Evolutionary conservation across 495 filamentous ascomycete species (phyloP).

Genomic region (Penicillium malachiteum): DNA sequence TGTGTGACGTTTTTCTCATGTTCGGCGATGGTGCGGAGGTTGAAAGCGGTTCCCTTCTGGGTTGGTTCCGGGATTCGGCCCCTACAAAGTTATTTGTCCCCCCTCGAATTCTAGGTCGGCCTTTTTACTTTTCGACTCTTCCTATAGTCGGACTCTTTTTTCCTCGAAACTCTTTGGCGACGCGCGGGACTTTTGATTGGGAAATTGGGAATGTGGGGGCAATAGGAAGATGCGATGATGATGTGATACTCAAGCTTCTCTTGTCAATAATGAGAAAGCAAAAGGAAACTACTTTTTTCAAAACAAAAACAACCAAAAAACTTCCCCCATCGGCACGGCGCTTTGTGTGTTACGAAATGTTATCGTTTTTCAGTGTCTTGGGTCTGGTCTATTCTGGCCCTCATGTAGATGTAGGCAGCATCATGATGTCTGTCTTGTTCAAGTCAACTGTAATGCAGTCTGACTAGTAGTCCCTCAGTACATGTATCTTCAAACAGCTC

Average conservation of each 20-base stretch:
- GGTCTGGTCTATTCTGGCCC: background rate
- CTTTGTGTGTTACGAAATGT: constrained; percentile 20
- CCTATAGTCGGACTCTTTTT: constrained; percentile 24
- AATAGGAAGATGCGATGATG: constrained; percentile 35
- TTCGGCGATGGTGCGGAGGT: constrained; percentile 47
- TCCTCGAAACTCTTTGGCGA: constrained; percentile 12
- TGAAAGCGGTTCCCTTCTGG: constrained; percentile 31
- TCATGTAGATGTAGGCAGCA: background rate
- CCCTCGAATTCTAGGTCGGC: constrained; percentile 29
- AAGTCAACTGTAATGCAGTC: too few species aligned
- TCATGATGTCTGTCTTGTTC: too few species aligned
- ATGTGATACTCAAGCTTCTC: constrained; percentile 37
- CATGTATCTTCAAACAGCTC: too few species aligned
- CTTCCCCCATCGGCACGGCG: constrained; percentile 14
- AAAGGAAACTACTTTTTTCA: constrained; percentile 32
- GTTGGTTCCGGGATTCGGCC: constrained; percentile 24
- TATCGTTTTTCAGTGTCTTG: constrained; percentile 10
- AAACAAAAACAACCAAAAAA: constrained; percentile 21
- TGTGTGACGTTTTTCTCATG: constrained; percentile 36
- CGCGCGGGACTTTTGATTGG: constrained; percentile 13
- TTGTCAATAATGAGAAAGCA: constrained; percentile 37
- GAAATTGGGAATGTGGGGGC: constrained; percentile 22
- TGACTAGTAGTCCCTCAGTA: too few species aligned
- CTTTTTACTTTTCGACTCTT: constrained; percentile 24
- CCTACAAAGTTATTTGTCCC: constrained; percentile 11